phyloP scores from a whole-genome alignment of 1,284 basidiomycete species.

The Termitomyces sp. region DNA sequence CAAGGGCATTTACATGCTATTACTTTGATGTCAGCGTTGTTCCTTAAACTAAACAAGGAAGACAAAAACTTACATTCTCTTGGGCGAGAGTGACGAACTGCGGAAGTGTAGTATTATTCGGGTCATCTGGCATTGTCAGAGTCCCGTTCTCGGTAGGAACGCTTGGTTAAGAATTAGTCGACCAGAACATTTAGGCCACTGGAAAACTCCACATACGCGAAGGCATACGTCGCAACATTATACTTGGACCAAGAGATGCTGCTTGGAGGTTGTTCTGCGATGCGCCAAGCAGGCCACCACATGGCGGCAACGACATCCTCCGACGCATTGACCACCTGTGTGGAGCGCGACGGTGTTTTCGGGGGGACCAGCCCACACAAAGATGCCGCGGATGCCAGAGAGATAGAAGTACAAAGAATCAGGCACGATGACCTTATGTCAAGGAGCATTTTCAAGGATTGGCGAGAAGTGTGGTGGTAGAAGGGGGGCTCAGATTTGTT shows the following conservation, averaged over 20 bases:
- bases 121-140: slow-evolving; percentile 1
- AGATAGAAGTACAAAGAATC: slow-evolving; percentile 4
- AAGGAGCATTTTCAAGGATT: slow-evolving; percentile 1
- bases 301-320: slow-evolving; percentile 40
- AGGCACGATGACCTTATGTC: slow-evolving; percentile 9
- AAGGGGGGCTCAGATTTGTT: neutral
- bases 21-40: neutral
- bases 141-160: neutral
- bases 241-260: slow-evolving; percentile 55
- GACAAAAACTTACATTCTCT: slow-evolving; percentile 34
- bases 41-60: neutral
- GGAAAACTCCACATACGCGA: slow-evolving; percentile 42
- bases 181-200: slow-evolving; percentile 4
- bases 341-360: slow-evolving; percentile 4
- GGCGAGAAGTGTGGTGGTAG: neutral
- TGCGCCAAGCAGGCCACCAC: slow-evolving; percentile 59
- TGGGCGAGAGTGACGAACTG: slow-evolving; percentile 49
- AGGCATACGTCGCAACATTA: slow-evolving; percentile 50
- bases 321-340: slow-evolving; percentile 2
- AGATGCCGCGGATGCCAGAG: slow-evolving; percentile 23
- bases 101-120: slow-evolving; percentile 26
- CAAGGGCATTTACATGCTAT: slow-evolving; percentile 60
- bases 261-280: slow-evolving; percentile 34
- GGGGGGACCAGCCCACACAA: slow-evolving; percentile 29
- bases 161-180: neutral